These are phyloP conservation scores for Tylopilus balloui DNA, from an alignment of 768 basidiomycete genomes.

Conservation along the genomic window DNA sequence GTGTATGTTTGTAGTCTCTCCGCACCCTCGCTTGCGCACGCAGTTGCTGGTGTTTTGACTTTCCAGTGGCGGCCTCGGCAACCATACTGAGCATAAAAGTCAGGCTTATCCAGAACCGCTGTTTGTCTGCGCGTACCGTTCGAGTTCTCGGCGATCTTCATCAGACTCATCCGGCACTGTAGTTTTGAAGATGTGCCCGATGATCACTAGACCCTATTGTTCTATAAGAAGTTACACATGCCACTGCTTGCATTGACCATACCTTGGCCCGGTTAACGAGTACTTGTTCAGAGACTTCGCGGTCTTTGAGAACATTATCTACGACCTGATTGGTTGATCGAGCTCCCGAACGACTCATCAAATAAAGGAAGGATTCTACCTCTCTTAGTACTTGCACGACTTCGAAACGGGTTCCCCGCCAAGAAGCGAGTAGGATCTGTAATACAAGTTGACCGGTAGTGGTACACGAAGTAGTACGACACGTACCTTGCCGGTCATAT, in stretches of 20 bases:
- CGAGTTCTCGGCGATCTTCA: slow-evolving; percentile 90
- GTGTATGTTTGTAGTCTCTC: slow-evolving; percentile 39
- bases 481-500: slow-evolving; percentile 82
- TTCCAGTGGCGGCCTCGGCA: slow-evolving; percentile 77
- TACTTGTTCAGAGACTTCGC: slow-evolving; percentile 62
- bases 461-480: background rate
- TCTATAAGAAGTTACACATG: slow-evolving; percentile 1
- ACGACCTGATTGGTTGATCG: slow-evolving; percentile 47
- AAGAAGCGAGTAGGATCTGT: slow-evolving; percentile 91
- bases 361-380: slow-evolving; percentile 27
- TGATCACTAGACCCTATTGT: slow-evolving; percentile 72
- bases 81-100: slow-evolving; percentile 58
- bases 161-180: slow-evolving; percentile 86
- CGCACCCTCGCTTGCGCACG: slow-evolving; percentile 25
- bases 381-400: slow-evolving; percentile 86
- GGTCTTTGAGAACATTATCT: slow-evolving; percentile 82
- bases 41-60: slow-evolving; percentile 49
- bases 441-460: background rate
- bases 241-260: slow-evolving; percentile 6
- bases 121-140: slow-evolving; percentile 52
- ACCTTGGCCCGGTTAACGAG: slow-evolving; percentile 86
- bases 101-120: background rate
- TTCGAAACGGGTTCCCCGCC: slow-evolving; percentile 95
- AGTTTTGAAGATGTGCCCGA: slow-evolving; percentile 86
- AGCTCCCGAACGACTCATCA: slow-evolving; percentile 1